Percentiles rank a stretch among this genome's conserved stretches.
These are phyloP conservation scores for Phaeotremella fagi DNA, from an alignment of 768 basidiomycete genomes.

Conservation along the genomic window DNA sequence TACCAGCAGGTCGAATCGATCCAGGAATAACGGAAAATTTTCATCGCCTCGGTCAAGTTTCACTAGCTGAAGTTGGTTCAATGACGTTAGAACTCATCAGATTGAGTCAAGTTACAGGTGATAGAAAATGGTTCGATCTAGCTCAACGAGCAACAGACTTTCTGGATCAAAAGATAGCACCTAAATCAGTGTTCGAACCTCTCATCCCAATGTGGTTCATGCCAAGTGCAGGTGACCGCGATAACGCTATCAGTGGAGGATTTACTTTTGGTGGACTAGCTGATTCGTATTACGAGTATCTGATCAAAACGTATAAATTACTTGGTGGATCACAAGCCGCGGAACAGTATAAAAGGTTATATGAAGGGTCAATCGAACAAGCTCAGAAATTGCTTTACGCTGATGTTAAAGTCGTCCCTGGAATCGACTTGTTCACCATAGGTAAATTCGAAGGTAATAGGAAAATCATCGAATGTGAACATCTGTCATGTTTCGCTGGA, in stretches of 20 bases:
- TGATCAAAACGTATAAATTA: slow-evolving; percentile 52
- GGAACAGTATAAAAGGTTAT: slow-evolving; percentile 47
- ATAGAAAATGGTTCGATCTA: slow-evolving; percentile 48
- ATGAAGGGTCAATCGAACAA: slow-evolving; percentile 45
- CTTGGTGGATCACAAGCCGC: slow-evolving; percentile 32
- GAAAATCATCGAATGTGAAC: slow-evolving; percentile 35
- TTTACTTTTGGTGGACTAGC: slow-evolving; percentile 49
- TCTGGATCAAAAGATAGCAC: slow-evolving; percentile 39
- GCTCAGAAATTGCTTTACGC: slow-evolving; percentile 40
- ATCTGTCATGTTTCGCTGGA: slow-evolving; percentile 50
- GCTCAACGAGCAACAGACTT: slow-evolving; percentile 49
- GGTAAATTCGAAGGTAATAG: slow-evolving; percentile 23
- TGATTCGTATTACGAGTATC: slow-evolving; percentile 49
- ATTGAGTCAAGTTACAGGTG: slow-evolving; percentile 47
- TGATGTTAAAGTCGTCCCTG: slow-evolving; percentile 44
- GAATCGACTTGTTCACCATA: slow-evolving; percentile 24
- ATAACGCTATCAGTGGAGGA: slow-evolving; percentile 31
- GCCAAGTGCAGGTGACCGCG: slow-evolving; percentile 13
- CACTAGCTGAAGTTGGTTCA: slow-evolving; percentile 48
- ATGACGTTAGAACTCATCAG: slow-evolving; percentile 51
- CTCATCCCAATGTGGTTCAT: slow-evolving; percentile 45
- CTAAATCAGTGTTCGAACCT: slow-evolving; percentile 26
- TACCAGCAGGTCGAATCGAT: slow-evolving; percentile 45
- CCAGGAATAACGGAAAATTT: slow-evolving; percentile 32
- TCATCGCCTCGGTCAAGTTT: slow-evolving; percentile 25